Base-by-base conservation (phyloP, 116 monocot genomes). In the Trichopus zeylanicus region DNA sequence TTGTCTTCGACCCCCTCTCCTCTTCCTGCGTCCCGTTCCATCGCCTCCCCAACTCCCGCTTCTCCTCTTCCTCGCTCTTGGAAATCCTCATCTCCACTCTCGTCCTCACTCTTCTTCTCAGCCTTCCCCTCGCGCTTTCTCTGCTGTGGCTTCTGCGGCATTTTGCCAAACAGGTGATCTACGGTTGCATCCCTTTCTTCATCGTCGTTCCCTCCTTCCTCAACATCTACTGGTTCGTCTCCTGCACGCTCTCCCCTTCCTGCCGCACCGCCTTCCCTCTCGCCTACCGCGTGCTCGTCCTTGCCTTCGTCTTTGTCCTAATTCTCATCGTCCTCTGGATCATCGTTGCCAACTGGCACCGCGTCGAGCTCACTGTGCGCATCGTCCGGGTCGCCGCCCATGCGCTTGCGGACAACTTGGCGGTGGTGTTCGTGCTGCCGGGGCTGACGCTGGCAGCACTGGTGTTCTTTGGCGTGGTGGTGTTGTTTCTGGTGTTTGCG, bases 141-240 rank as follows among this genome's bases (percentile, higher is more conserved):
- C 25, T 89, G 15, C 80, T 94, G 6, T 83, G 67, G 49, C 56
- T 83, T 25, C 82, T 94, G 22, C 68, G 70, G 7, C 53, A 61
- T 23, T 83, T 67, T 58, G 61, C 94, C 37, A 83, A 81, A 55
- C 89, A 89, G 65, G 24, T 89, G 6, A 70, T 89, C 16, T 94
- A 94, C 60, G 51, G 48, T 6, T 65, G 48, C 48, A 30, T 89
- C 25, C 94, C 94, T 26, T 86, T 94, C 71, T 83, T 94, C 61
- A 39, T 89, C 48, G 32, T 89, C 60, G 56, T 66, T 30, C 89
- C 82, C 2, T 30, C 67, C 19, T 77, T 76, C 70, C 56, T 86
- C 65, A 83, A 86, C 39, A 34, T 72, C 38, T 94, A 86, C 74
- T 85, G 89, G 94, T 94, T 94, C 70, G 83, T 73, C 53, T 77